phyloP scores from a whole-genome alignment of 139 green algal genomes.

The Pseudopediastrum boryanum region DNA sequence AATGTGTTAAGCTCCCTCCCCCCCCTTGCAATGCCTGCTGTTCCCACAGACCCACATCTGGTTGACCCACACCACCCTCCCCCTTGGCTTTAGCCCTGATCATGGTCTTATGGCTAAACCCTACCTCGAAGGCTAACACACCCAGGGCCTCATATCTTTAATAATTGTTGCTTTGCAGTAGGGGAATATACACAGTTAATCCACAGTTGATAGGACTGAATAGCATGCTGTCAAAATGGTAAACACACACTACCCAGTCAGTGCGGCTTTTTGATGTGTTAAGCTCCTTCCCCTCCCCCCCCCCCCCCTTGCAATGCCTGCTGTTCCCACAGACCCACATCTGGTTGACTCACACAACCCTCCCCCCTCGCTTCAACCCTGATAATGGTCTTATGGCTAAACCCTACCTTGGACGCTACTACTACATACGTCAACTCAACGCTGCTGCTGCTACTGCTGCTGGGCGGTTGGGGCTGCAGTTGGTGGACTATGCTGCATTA shows the following conservation, averaged over 20 bases:
- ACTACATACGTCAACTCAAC: constrained; percentile 41
- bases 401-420: constrained; percentile 34
- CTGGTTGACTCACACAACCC: constrained; percentile 39
- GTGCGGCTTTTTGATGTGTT: no score
- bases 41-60: constrained; percentile 21
- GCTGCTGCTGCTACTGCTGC: constrained; percentile 24
- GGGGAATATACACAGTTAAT: no score
- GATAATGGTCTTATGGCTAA: constrained; percentile 17
- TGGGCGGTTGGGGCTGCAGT: constrained; percentile 9
- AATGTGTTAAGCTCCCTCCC: no score
- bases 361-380: constrained; percentile 12
- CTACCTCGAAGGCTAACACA: constrained; percentile 32
- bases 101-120: constrained; percentile 25
- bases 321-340: constrained; percentile 19
- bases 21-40: no score
- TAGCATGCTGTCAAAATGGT: no score
- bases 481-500: constrained; percentile 37
- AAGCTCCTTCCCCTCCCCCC: no score
- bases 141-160: no score
- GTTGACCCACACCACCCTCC: constrained; percentile 41
- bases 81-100: neutral
- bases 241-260: no score
- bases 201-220: no score
- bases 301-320: no score
- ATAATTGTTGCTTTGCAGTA: no score